Evolutionary conservation across 139 green algal genomes (phyloP).

Genomic region (Chlamydomonas incerta): DNA sequence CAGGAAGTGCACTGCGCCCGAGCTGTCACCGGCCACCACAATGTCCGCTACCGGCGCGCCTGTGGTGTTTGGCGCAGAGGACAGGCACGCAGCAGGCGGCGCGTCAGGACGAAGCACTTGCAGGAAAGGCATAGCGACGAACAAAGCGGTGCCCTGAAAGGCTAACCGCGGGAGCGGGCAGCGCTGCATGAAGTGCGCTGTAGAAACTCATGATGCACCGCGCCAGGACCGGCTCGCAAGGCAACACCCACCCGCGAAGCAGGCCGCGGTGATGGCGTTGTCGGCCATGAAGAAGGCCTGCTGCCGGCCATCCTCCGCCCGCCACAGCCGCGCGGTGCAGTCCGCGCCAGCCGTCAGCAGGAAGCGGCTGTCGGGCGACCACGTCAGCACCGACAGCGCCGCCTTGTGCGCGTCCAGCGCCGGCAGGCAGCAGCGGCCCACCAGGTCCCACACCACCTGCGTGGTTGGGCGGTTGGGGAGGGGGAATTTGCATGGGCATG

Average conservation of each 20-base stretch:
- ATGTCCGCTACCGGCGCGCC: conserved; percentile 44
- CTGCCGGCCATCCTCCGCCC: neutral
- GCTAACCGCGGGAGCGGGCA: no score
- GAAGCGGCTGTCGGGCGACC: conserved; percentile 54
- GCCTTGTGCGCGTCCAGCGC: conserved; percentile 58
- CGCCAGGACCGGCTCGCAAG: no score
- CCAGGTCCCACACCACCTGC: conserved; percentile 55
- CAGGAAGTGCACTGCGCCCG: conserved; percentile 78
- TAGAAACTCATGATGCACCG: no score
- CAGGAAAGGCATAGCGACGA: no score
- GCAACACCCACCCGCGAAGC: conserved; percentile 40
- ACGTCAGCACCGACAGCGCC: conserved; percentile 49
- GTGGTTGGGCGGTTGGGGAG: no score
- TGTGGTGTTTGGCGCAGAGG: no score
- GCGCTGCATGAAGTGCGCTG: no score
- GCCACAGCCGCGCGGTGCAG: conserved; percentile 66
- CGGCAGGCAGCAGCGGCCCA: conserved; percentile 43
- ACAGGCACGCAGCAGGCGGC: no score
- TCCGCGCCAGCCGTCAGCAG: conserved; percentile 52
- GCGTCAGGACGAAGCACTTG: no score
- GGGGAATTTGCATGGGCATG: no score
- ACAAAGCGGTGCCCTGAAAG: no score
- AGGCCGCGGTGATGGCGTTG: conserved; percentile 29
- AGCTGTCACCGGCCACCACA: conserved; percentile 68
- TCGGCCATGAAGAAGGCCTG: conserved; percentile 74